Conservation (phyloP, 2,329 filamentous ascomycete species). For the Sclerotinia trifoliorum region DNA sequence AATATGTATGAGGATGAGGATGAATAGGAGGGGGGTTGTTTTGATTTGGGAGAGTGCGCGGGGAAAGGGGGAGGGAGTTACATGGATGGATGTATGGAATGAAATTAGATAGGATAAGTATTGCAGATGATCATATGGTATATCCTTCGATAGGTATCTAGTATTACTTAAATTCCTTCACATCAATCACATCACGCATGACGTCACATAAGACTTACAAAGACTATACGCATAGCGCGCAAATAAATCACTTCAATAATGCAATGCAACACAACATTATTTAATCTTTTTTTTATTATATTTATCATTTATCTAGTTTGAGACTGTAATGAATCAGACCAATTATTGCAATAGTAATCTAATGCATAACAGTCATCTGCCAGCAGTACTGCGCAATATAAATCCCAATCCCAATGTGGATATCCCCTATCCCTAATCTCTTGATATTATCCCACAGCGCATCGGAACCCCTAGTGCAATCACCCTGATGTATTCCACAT, state of each 20-base stretch:
- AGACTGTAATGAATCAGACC: not conserved
- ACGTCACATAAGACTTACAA: too few species aligned
- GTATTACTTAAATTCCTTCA: too few species aligned
- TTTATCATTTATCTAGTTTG: not conserved
- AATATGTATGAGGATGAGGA: too few species aligned
- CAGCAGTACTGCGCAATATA: not conserved
- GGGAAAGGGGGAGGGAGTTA: too few species aligned
- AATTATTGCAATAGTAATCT: not conserved
- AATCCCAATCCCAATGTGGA: not conserved
- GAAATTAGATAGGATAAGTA: too few species aligned
- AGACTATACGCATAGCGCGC: not conserved
- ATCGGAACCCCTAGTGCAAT: not conserved
- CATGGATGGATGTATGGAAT: too few species aligned
- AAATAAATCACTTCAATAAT: not conserved
- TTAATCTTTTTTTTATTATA: not conserved
- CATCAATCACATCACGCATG: too few species aligned
- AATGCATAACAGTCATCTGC: conserved; percentile 2
- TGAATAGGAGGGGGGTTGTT: too few species aligned
- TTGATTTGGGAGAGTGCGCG: too few species aligned
- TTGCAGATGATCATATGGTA: too few species aligned
- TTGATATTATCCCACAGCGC: not conserved
- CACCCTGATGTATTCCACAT: not conserved
- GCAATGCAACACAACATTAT: not conserved
- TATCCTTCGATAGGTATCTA: too few species aligned
- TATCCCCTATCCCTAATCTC: not conserved